phyloP scores from a whole-genome alignment of 176 grass and related monocot species.

The Avena sativa region DNA sequence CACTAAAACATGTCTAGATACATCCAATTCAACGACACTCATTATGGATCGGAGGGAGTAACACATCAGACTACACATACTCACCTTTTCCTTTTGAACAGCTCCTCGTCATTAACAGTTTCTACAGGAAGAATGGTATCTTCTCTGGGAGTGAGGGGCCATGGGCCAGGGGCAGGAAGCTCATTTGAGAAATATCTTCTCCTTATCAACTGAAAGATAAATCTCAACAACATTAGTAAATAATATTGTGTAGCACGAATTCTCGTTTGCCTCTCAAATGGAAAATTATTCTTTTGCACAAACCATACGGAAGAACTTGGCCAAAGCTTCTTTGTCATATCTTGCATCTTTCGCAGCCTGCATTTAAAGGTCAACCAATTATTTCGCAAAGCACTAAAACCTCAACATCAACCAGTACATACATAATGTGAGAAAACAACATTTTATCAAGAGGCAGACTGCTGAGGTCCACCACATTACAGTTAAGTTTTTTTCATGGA shows the following conservation, averaged over 20 bases:
- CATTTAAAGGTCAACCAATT: slow-evolving; percentile 53
- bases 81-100: slow-evolving; percentile 78
- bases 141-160: slow-evolving; percentile 64
- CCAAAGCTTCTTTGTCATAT: slow-evolving; percentile 96
- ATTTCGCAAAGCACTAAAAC: slow-evolving; percentile 43
- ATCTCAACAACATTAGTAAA: slow-evolving; percentile 38
- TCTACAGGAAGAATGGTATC: slow-evolving; percentile 66
- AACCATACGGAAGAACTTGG: slow-evolving; percentile 96
- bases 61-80: slow-evolving; percentile 10
- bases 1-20: no score
- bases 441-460: slow-evolving; percentile 9
- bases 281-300: slow-evolving; percentile 41
- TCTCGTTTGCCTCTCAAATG: slow-evolving; percentile 23
- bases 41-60: no score
- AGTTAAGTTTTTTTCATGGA: background rate
- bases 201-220: slow-evolving; percentile 86
- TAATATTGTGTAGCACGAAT: slow-evolving; percentile 9
- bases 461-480: slow-evolving; percentile 7
- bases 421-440: background rate
- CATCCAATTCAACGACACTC: no score
- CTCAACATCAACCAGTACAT: slow-evolving; percentile 13
- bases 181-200: slow-evolving; percentile 97
- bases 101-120: slow-evolving; percentile 69
- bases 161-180: slow-evolving; percentile 69
- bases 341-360: slow-evolving; percentile 93